A percentile compares a stretch with the other conserved stretches of the same genome.
phyloP scores from a whole-genome alignment of 2,329 filamentous ascomycete species.

The Dactylellina drechsleri region DNA sequence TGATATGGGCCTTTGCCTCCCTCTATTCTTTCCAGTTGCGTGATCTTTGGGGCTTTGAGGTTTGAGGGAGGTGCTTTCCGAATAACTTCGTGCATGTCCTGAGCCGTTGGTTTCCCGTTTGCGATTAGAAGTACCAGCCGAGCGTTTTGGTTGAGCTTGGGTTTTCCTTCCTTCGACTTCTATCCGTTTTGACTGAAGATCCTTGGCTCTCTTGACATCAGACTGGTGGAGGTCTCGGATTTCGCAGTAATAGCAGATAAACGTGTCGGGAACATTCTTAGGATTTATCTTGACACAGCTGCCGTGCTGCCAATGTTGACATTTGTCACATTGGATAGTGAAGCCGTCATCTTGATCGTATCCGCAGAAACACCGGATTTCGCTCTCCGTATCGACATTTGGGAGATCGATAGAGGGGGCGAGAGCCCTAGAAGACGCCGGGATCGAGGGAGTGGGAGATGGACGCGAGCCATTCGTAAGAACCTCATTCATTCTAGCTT shows the following conservation, averaged over 20 bases:
- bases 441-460: slow-evolving; percentile 57
- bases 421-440: slow-evolving; percentile 54
- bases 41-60: slow-evolving; percentile 58
- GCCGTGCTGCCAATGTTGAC: slow-evolving; percentile 98
- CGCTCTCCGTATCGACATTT: slow-evolving; percentile 56
- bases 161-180: slow-evolving; percentile 63
- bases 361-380: slow-evolving; percentile 80
- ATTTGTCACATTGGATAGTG: slow-evolving; percentile 94
- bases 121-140: slow-evolving; percentile 82
- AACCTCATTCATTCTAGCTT: slow-evolving; percentile 60
- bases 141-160: slow-evolving; percentile 66
- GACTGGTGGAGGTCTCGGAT: slow-evolving; percentile 70
- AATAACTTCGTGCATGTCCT: slow-evolving; percentile 66
- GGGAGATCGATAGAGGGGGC: slow-evolving; percentile 47
- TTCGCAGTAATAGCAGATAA: slow-evolving; percentile 89
- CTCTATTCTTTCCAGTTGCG: slow-evolving; percentile 36
- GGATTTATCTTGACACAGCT: slow-evolving; percentile 90
- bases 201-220: slow-evolving; percentile 78
- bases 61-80: slow-evolving; percentile 62
- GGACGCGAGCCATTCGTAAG: slow-evolving; percentile 58
- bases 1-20: slow-evolving; percentile 48
- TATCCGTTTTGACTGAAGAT: slow-evolving; percentile 74
- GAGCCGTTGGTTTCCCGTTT: slow-evolving; percentile 77
- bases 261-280: slow-evolving; percentile 75
- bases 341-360: slow-evolving; percentile 95